phyloP scores from a whole-genome alignment of 768 basidiomycete species.

The Boletellus ananiceps region DNA sequence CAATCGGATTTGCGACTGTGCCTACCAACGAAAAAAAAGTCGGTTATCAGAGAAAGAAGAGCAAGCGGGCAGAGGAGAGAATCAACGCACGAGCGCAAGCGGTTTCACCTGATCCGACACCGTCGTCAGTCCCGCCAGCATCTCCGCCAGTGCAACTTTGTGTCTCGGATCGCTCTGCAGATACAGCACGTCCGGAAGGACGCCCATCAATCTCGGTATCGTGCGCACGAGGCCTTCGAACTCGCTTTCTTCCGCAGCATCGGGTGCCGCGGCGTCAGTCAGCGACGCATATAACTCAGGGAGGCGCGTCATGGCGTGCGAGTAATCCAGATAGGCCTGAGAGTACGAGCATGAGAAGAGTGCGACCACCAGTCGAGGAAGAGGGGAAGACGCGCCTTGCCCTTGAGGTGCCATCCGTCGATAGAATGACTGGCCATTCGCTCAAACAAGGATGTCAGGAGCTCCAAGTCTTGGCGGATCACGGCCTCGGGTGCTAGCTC shows the following conservation, averaged over 20 bases:
- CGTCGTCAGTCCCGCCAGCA: conserved; percentile 59
- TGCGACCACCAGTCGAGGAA: neutral
- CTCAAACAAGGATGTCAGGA: conserved; percentile 67
- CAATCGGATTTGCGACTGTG: conserved; percentile 42
- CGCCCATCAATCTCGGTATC: conserved; percentile 60
- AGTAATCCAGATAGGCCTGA: conserved; percentile 72
- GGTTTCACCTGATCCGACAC: conserved; percentile 59
- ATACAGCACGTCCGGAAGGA: conserved; percentile 64
- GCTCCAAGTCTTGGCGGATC: conserved; percentile 48
- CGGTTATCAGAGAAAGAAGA: neutral
- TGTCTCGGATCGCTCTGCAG: conserved; percentile 59
- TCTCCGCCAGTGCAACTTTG: conserved; percentile 65
- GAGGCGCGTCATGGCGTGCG: conserved; percentile 54
- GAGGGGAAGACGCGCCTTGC: conserved; percentile 52
- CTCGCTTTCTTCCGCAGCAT: conserved; percentile 45
- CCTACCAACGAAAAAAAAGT: conserved; percentile 12
- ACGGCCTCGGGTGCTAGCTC: conserved; percentile 88
- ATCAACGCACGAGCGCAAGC: conserved; percentile 50
- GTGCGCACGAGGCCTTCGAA: conserved; percentile 56
- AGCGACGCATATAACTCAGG: conserved; percentile 49
- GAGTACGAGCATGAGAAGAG: conserved; percentile 4
- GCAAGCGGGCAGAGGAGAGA: neutral
- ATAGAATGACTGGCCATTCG: conserved; percentile 55
- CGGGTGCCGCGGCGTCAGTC: conserved; percentile 40
- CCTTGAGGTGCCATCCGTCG: conserved; percentile 77